Evolutionary conservation across 1,284 basidiomycete species (phyloP), one percentile per base, ranked within the genome.

Genomic region (Schizophyllum amplum): DNA sequence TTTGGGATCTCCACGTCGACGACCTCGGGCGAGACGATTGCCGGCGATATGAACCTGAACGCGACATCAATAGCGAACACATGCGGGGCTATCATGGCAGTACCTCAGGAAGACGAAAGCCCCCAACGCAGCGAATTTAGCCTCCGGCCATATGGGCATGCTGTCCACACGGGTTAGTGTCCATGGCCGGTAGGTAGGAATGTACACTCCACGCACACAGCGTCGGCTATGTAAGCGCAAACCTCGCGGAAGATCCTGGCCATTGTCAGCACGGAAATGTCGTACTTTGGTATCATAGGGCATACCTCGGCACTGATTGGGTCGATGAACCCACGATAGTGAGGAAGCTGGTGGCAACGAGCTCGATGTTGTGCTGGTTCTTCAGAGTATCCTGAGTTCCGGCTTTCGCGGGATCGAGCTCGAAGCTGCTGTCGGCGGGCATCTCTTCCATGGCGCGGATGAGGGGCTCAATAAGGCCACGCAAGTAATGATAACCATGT

Each of bases 91-190:
- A 52, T 49, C n/a, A 51, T 15, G 23, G 56, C 64, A 76, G 47
- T 63, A 87, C 81, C 94, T 82, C 26, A 96, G 75, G 69, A 96
- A 95, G 62, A 96, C 88, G 74, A 96, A 96, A 5, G 92, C 91
- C 22, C 93, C 94, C 22, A 94, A 81, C 0, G 92, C 91, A 17
- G 90, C 84, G 67, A 90, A 92, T 66, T 90, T 90, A 3, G 90
- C 82, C 57, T 92, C 87, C 0, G 91, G 90, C 84, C 90, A 94
- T 3, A 85, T 76, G 55, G 82, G 80, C 57, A 75, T 72, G 4
- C 84, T 86, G 42, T 13, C 49, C 6, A 54, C 52, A 55, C 13
- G 49, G 42, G 60, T 58, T 55, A 57, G 47, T 42, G 55, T 22
- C 59, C 47, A 54, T 42, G 42, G 54, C 25, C 9, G 53, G 22